Evolutionary conservation across 2,329 filamentous ascomycete genomes (phyloP).

Genomic region (Pseudocercospora fuligena): DNA sequence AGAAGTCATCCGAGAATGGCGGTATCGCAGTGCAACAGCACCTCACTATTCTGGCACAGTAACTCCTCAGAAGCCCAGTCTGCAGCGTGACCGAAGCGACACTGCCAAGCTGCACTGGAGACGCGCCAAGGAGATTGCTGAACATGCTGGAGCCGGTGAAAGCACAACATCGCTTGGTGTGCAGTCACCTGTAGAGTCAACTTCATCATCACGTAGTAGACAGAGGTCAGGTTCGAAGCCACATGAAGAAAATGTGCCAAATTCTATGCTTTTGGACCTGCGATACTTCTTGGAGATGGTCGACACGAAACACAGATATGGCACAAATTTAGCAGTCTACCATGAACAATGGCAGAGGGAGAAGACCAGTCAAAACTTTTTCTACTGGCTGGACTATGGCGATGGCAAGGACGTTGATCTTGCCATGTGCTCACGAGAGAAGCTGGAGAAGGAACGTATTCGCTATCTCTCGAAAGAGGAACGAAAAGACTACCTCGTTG

Average conservation of each 20-base stretch:
- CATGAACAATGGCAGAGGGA: slow-evolving; percentile 81
- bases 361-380: slow-evolving; percentile 81
- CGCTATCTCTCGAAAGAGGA: slow-evolving; percentile 86
- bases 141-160: slow-evolving; percentile 72
- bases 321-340: slow-evolving; percentile 78
- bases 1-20: slow-evolving; percentile 56
- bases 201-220: slow-evolving; percentile 59
- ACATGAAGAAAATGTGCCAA: slow-evolving; percentile 44
- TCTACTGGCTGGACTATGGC: slow-evolving; percentile 88
- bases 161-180: slow-evolving; percentile 43
- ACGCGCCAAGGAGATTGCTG: slow-evolving; percentile 71
- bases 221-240: slow-evolving; percentile 53
- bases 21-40: slow-evolving; percentile 33
- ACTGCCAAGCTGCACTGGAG: slow-evolving; percentile 71
- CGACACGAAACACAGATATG: slow-evolving; percentile 78
- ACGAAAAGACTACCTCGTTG: slow-evolving; percentile 77
- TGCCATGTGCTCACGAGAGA: slow-evolving; percentile 71
- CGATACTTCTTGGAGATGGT: slow-evolving; percentile 83
- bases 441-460: slow-evolving; percentile 77
- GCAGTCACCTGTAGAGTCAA: slow-evolving; percentile 42
- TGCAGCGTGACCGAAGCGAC: slow-evolving; percentile 16
- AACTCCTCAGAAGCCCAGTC: not conserved
- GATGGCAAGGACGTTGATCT: slow-evolving; percentile 72
- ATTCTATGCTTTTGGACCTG: slow-evolving; percentile 77
- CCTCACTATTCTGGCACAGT: slow-evolving; percentile 21